phyloP scores from a whole-genome alignment of 2,329 filamentous ascomycete genomes.

The Epichloe typhina region DNA sequence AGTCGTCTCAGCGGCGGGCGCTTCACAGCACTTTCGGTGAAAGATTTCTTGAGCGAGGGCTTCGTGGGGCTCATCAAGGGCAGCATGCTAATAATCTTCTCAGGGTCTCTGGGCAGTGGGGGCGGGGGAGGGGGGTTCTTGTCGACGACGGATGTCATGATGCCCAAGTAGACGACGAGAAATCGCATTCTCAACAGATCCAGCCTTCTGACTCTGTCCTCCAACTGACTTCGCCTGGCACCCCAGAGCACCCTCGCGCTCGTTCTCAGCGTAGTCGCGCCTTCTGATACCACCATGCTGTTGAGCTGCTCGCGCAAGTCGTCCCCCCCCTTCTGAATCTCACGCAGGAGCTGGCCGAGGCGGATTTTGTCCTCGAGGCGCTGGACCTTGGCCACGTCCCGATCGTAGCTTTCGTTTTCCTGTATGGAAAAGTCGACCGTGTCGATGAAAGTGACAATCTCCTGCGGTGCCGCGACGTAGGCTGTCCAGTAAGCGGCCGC shows the following conservation, averaged over 20 bases:
- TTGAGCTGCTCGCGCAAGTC: conserved; percentile 49
- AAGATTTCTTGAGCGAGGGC: conserved; percentile 24
- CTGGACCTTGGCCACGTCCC: conserved; percentile 42
- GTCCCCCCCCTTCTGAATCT: conserved; percentile 50
- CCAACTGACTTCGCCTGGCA: conserved; percentile 36
- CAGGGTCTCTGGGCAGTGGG: conserved; percentile 18
- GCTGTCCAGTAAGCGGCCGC: conserved; percentile 39
- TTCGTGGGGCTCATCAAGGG: conserved; percentile 18
- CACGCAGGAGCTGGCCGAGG: conserved; percentile 41
- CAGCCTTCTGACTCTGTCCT: conserved; percentile 44
- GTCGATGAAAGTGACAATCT: conserved; percentile 45
- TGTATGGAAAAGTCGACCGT: conserved; percentile 47
- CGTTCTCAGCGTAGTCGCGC: conserved; percentile 28
- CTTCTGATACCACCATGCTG: conserved; percentile 34
- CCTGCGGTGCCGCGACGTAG: conserved; percentile 43
- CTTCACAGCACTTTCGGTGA: conserved; percentile 30
- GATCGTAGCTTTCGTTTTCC: conserved; percentile 52
- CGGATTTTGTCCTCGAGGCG: conserved; percentile 50
- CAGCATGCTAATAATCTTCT: conserved; percentile 18
- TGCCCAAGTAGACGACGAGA: conserved; percentile 49
- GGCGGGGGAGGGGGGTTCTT: conserved; percentile 21
- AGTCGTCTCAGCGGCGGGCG: conserved; percentile 38
- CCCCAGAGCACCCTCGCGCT: conserved; percentile 46
- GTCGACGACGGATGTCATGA: conserved; percentile 29
- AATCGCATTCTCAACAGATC: conserved; percentile 53